Evolutionary conservation across 352 stramenopile genomes (phyloP).

Genomic region (Phytophthora pluvialis): DNA sequence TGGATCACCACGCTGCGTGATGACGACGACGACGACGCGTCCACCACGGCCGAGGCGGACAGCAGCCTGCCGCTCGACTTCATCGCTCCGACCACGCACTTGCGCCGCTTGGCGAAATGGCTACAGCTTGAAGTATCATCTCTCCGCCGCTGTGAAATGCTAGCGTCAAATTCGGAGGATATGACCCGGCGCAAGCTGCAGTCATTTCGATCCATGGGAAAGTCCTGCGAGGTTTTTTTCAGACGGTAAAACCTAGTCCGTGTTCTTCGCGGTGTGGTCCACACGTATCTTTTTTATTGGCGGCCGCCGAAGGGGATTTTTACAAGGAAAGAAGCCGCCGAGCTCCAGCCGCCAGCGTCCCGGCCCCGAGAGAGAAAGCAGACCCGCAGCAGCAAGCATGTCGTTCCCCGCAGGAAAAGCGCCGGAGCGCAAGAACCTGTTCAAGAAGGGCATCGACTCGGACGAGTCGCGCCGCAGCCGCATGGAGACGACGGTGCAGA

Average conservation of each 20-base stretch:
- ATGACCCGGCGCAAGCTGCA: not conserved
- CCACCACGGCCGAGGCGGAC: not conserved
- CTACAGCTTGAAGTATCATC: constrained; percentile 30
- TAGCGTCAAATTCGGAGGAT: not conserved
- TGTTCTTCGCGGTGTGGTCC: constrained; percentile 34
- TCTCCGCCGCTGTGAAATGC: constrained; percentile 10
- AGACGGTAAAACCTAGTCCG: constrained; percentile 23
- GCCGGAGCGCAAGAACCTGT: constrained; percentile 76
- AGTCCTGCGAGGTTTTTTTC: constrained; percentile 31
- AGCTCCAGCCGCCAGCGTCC: constrained; percentile 24
- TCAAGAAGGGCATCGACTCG: constrained; percentile 83
- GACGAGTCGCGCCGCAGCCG: constrained; percentile 77
- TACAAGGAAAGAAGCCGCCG: constrained; percentile 38
- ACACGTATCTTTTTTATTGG: constrained; percentile 35
- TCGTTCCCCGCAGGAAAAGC: constrained; percentile 75
- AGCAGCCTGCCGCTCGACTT: constrained; percentile 12
- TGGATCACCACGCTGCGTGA: constrained; percentile 83
- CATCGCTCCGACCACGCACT: not conserved
- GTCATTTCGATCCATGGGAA: constrained; percentile 9
- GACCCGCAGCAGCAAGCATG: constrained; percentile 42
- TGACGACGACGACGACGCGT: not conserved
- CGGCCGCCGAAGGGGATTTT: constrained; percentile 31
- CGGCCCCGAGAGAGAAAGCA: constrained; percentile 7
- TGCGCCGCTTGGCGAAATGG: constrained; percentile 17
- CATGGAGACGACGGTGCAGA: constrained; percentile 85